phyloP scores from a whole-genome alignment of 164 flowering plant species.

The Taxillus chinensis region DNA sequence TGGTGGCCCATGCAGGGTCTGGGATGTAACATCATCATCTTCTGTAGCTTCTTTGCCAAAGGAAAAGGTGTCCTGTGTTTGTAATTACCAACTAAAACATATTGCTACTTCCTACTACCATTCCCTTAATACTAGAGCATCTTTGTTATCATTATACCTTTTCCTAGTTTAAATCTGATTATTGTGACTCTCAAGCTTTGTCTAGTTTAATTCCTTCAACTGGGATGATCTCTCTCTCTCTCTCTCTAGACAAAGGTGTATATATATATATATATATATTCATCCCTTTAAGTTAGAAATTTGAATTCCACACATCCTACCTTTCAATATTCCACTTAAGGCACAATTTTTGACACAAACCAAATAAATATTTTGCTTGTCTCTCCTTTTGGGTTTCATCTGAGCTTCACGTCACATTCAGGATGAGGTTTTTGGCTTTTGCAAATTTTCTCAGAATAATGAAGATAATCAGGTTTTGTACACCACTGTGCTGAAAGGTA shows the following conservation, averaged over 20 bases:
- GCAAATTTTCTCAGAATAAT: conserved; percentile 59
- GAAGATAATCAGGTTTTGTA: conserved; percentile 44
- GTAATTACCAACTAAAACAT: neutral
- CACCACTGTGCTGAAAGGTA: conserved; percentile 58
- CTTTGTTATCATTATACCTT: no score
- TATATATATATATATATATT: no score
- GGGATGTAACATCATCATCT: conserved; percentile 59
- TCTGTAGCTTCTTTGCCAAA: conserved; percentile 50
- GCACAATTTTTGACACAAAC: neutral
- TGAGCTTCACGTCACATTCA: conserved; percentile 14
- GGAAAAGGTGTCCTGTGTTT: conserved; percentile 41
- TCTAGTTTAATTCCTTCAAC: no score
- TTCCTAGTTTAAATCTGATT: no score
- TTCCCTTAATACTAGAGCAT: no score
- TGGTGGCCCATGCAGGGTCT: conserved; percentile 69
- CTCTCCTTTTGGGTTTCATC: neutral
- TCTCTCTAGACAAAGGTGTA: no score
- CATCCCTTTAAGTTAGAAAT: no score
- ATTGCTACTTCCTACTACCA: neutral
- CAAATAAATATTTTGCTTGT: neutral
- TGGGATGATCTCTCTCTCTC: no score
- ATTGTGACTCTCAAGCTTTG: no score
- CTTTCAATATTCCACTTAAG: neutral
- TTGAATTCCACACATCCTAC: no score
- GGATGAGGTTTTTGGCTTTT: conserved; percentile 73